phyloP scores from a whole-genome alignment of 345 rosid genomes.

The Capsella bursapastoris region DNA sequence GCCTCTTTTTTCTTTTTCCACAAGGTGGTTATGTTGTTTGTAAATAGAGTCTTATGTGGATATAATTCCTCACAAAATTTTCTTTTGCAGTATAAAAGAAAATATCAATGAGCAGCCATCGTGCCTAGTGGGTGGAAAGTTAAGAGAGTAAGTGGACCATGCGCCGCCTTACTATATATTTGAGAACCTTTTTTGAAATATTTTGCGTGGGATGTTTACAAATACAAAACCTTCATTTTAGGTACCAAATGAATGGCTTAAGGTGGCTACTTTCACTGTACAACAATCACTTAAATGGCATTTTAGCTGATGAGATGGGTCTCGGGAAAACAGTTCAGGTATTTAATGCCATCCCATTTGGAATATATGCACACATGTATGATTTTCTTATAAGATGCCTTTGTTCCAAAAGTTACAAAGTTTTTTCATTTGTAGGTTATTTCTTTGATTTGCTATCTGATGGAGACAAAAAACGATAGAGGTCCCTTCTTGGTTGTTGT shows the following conservation, averaged over 20 bases:
- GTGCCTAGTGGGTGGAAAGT: conserved; percentile 73
- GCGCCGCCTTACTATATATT: not conserved
- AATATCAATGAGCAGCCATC: conserved; percentile 82
- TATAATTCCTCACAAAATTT: not conserved
- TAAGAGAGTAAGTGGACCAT: conserved; percentile 79
- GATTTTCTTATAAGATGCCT: conserved; percentile 15
- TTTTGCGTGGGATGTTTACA: conserved; percentile 28
- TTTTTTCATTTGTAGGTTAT: conserved; percentile 57
- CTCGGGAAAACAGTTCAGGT: conserved; percentile 98
- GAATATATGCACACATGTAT: not conserved
- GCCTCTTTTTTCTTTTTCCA: not conserved
- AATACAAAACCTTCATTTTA: conserved; percentile 42
- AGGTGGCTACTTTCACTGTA: conserved; percentile 89
- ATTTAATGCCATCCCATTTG: conserved; percentile 6
- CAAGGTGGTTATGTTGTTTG: conserved; percentile 17
- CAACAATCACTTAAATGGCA: conserved; percentile 90
- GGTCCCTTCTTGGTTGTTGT: conserved; percentile 93
- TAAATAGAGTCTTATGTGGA: not conserved
- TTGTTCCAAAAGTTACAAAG: not conserved
- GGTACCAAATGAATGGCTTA: conserved; percentile 93
- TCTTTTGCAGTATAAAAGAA: conserved; percentile 79
- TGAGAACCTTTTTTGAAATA: conserved; percentile 14
- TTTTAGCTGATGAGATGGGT: conserved; percentile 99
- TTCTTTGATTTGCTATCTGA: conserved; percentile 78
- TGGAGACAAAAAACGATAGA: conserved; percentile 86